Conservation (phyloP, 371 early-diverging fungal genomes). For the Actinomortierella ambigua region DNA sequence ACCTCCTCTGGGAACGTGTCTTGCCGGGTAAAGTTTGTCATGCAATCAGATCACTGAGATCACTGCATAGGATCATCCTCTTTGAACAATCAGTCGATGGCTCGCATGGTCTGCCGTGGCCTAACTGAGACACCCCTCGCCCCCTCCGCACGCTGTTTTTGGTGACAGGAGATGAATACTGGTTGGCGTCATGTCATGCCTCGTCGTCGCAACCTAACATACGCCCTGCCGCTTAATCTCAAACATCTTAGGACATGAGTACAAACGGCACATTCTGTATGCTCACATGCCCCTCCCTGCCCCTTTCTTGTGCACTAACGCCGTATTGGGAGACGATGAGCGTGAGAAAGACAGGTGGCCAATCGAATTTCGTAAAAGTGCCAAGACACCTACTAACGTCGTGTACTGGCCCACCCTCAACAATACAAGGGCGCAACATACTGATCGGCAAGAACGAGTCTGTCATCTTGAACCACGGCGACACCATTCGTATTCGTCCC, state of each 20-base stretch:
- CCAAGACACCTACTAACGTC: not conserved
- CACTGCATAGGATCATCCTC: too few species aligned
- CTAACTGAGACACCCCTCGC: too few species aligned
- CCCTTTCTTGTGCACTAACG: not conserved
- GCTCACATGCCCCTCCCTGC: not conserved
- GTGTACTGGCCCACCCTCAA: not conserved
- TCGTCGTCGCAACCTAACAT: too few species aligned
- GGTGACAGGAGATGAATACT: too few species aligned
- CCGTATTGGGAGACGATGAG: not conserved
- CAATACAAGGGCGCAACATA: constrained; percentile 51
- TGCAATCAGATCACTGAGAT: too few species aligned
- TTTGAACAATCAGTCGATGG: too few species aligned
- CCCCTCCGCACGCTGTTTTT: too few species aligned
- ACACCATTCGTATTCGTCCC: constrained; percentile 51
- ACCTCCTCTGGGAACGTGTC: too few species aligned
- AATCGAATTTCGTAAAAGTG: not conserved
- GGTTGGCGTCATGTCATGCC: not conserved
- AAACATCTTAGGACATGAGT: constrained; percentile 15
- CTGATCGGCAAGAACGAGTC: constrained; percentile 52
- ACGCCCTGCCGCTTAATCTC: not conserved
- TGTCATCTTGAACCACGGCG: constrained; percentile 56
- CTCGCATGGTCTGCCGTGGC: too few species aligned
- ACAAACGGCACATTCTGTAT: constrained; percentile 35
- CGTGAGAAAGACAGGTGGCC: not conserved
- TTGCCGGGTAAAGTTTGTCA: too few species aligned